These are phyloP conservation scores for Aspergillus funiculosus DNA, from an alignment of 495 filamentous ascomycete species.

Conservation along the genomic window DNA sequence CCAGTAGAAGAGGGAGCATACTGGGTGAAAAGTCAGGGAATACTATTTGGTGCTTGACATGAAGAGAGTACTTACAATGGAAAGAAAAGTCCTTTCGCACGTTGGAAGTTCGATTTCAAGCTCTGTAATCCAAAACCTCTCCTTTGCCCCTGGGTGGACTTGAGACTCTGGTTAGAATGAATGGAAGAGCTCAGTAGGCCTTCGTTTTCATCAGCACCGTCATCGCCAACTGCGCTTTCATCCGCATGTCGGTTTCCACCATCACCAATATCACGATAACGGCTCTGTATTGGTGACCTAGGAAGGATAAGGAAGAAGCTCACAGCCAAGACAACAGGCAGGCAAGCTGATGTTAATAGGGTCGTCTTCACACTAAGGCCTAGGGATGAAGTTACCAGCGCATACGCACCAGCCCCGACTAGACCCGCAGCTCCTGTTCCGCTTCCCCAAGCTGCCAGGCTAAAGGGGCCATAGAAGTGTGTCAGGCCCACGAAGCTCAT, in stretches of 20 bases:
- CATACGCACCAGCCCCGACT: slow-evolving; percentile 81
- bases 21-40: slow-evolving; percentile 38
- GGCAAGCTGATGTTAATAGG: slow-evolving; percentile 65
- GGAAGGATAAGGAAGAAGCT: slow-evolving; percentile 82
- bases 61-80: slow-evolving; percentile 53
- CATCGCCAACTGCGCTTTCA: slow-evolving; percentile 24
- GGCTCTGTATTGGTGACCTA: slow-evolving; percentile 46
- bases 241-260: slow-evolving; percentile 37
- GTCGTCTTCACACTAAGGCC: slow-evolving; percentile 64
- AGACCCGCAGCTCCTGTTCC: slow-evolving; percentile 89
- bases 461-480: slow-evolving; percentile 88
- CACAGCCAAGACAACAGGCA: slow-evolving; percentile 77
- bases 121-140: slow-evolving; percentile 23
- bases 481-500: slow-evolving; percentile 84
- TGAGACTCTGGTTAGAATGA: slow-evolving; percentile 19
- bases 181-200: slow-evolving; percentile 34
- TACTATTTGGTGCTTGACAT: too few species aligned
- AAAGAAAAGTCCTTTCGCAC: slow-evolving; percentile 53
- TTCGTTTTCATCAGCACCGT: slow-evolving; percentile 36
- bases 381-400: slow-evolving; percentile 71
- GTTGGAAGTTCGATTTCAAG: slow-evolving; percentile 46
- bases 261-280: slow-evolving; percentile 31
- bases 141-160: slow-evolving; percentile 13
- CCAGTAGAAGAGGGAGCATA: slow-evolving; percentile 86
- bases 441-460: slow-evolving; percentile 85